Conservation (phyloP, 2,329 filamentous ascomycete genomes). For the Botrytis fragariae region DNA sequence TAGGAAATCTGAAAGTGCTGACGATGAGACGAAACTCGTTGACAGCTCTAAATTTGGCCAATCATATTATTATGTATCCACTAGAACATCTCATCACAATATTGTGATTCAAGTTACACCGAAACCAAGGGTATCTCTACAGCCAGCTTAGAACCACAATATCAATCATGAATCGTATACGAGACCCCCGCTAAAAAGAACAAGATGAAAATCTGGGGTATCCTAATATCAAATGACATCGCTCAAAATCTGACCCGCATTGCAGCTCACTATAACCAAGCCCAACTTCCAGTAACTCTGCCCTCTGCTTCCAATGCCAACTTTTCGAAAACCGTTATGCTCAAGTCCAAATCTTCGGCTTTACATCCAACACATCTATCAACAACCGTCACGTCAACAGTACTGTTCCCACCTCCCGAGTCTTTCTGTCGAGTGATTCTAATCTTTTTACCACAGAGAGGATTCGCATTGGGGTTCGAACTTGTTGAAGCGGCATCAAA, state of each 20-base stretch:
- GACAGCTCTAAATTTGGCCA: background rate
- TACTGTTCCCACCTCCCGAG: conserved; percentile 50
- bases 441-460: conserved; percentile 66
- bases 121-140: conserved; percentile 6
- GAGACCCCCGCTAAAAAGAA: background rate
- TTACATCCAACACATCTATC: conserved; percentile 55
- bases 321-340: conserved; percentile 43
- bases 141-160: background rate
- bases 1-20: background rate
- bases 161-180: background rate
- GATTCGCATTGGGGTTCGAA: conserved; percentile 61
- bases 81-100: background rate
- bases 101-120: background rate
- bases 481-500: conserved; percentile 58
- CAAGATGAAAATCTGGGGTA: background rate
- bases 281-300: conserved; percentile 42
- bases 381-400: conserved; percentile 61
- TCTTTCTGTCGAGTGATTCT: conserved; percentile 52
- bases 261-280: conserved; percentile 35
- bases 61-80: background rate
- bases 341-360: conserved; percentile 45
- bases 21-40: background rate
- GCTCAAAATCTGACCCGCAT: background rate
- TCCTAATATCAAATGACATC: background rate
- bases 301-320: conserved; percentile 47